Percentiles rank a stretch among this genome's conserved stretches.
Evolutionary conservation across 2,329 filamentous ascomycete species (phyloP).

Genomic region (Botryotinia narcissicola): DNA sequence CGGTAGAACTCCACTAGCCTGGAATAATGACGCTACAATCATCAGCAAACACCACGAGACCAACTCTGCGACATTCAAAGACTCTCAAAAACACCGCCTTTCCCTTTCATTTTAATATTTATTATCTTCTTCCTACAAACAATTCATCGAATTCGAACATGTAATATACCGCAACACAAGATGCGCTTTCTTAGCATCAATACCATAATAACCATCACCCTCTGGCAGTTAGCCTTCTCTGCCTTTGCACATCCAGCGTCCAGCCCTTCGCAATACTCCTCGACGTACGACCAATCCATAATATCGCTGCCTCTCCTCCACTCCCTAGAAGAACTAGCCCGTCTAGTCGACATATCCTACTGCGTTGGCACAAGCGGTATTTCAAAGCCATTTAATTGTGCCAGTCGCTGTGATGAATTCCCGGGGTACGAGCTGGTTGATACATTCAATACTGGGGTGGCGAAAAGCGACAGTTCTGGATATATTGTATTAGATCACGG

Average conservation of each 20-base stretch:
- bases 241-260: background rate
- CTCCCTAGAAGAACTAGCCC: constrained; percentile 82
- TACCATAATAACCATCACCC: constrained; percentile 19
- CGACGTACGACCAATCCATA: background rate
- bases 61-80: background rate
- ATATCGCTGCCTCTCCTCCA: constrained; percentile 68
- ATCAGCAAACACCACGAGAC: constrained; percentile 1
- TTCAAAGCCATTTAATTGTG: constrained; percentile 77
- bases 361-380: constrained; percentile 84
- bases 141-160: constrained; percentile 23
- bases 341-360: constrained; percentile 90
- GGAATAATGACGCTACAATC: background rate
- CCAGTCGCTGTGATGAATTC: constrained; percentile 83
- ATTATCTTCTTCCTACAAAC: background rate
- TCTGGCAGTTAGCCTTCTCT: background rate
- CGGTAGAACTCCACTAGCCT: constrained; percentile 1
- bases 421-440: constrained; percentile 71
- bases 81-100: background rate
- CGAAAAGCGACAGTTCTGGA: constrained; percentile 88
- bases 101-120: background rate
- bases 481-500: constrained; percentile 85
- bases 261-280: constrained; percentile 31
- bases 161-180: constrained; percentile 27
- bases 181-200: constrained; percentile 32
- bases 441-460: constrained; percentile 86